Evolutionary conservation across 1,284 basidiomycete genomes (phyloP).

Genomic region (Coriolopsis trogii): DNA sequence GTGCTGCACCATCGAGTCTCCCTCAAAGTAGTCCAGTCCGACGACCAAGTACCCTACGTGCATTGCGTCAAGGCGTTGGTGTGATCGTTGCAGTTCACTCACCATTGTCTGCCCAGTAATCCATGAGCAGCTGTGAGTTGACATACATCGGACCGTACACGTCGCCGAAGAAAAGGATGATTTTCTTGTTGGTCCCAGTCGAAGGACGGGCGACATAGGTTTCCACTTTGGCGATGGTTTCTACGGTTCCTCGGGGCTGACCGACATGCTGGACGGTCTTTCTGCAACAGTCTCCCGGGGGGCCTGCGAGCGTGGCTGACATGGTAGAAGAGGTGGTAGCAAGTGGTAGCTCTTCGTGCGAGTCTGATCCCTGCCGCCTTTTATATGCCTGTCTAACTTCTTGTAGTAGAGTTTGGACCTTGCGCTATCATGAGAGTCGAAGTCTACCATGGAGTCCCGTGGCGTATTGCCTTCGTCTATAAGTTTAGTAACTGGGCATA

Average conservation of each 20-base stretch:
- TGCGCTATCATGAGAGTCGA: too few relatives aligned
- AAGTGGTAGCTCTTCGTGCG: too few relatives aligned
- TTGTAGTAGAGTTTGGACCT: too few relatives aligned
- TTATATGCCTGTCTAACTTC: too few relatives aligned
- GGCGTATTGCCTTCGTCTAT: too few relatives aligned
- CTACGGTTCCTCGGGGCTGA: conserved; percentile 45
- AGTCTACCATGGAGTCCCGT: too few relatives aligned
- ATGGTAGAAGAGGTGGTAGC: too few relatives aligned
- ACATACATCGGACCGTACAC: conserved; percentile 50
- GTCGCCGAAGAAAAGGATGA: conserved; percentile 54
- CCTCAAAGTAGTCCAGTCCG: conserved; percentile 60
- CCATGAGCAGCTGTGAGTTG: conserved; percentile 57
- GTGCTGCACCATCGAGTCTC: conserved; percentile 45
- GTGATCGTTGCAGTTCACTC: conserved; percentile 3
- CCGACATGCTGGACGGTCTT: conserved; percentile 53
- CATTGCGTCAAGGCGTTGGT: background rate
- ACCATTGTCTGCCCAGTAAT: conserved; percentile 55
- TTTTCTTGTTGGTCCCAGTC: conserved; percentile 34
- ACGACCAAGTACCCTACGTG: conserved; percentile 52
- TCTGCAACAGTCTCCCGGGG: conserved; percentile 46
- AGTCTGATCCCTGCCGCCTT: too few relatives aligned
- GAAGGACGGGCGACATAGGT: conserved; percentile 56
- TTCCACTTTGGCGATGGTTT: conserved; percentile 46
- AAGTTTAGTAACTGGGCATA: too few relatives aligned
- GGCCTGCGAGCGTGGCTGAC: conserved; percentile 40